Conservation (phyloP, 768 basidiomycete species). For the Lactarius pseudohatsudake region DNA sequence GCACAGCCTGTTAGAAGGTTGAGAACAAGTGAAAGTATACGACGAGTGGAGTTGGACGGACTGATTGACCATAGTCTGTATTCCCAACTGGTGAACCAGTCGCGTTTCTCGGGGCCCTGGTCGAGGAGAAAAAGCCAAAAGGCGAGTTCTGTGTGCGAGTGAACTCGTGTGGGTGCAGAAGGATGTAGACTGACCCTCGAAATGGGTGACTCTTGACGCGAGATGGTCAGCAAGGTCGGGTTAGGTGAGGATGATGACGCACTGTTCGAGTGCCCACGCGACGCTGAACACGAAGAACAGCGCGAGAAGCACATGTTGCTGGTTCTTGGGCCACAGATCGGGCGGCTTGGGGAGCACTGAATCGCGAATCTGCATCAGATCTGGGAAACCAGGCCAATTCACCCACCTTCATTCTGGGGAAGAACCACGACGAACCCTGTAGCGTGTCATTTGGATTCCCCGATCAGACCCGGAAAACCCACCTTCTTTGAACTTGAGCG, state of each 20-base stretch:
- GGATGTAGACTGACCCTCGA: constrained; percentile 56
- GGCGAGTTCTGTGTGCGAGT: constrained; percentile 52
- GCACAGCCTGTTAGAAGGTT: constrained; percentile 52
- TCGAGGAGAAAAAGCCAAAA: constrained; percentile 85
- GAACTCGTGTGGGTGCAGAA: background rate
- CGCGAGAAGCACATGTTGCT: constrained; percentile 60
- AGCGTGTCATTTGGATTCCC: background rate
- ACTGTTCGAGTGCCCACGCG: constrained; percentile 81
- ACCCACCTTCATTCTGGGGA: constrained; percentile 38
- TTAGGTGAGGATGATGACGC: constrained; percentile 32
- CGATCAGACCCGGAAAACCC: constrained; percentile 20
- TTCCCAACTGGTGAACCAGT: constrained; percentile 83
- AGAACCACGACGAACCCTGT: constrained; percentile 34
- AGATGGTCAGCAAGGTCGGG: background rate
- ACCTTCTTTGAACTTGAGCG: constrained; percentile 76
- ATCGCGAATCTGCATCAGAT: background rate
- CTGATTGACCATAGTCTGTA: constrained; percentile 71
- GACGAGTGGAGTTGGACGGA: constrained; percentile 35
- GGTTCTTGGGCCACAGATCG: constrained; percentile 45
- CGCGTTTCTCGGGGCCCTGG: constrained; percentile 66
- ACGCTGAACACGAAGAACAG: constrained; percentile 69
- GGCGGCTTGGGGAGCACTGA: constrained; percentile 61
- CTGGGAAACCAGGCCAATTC: constrained; percentile 14
- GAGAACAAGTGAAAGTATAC: background rate
- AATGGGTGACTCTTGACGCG: constrained; percentile 64